These are phyloP conservation scores for Apiospora koreana DNA, from an alignment of 2,329 filamentous ascomycete species.

Conservation along the genomic window DNA sequence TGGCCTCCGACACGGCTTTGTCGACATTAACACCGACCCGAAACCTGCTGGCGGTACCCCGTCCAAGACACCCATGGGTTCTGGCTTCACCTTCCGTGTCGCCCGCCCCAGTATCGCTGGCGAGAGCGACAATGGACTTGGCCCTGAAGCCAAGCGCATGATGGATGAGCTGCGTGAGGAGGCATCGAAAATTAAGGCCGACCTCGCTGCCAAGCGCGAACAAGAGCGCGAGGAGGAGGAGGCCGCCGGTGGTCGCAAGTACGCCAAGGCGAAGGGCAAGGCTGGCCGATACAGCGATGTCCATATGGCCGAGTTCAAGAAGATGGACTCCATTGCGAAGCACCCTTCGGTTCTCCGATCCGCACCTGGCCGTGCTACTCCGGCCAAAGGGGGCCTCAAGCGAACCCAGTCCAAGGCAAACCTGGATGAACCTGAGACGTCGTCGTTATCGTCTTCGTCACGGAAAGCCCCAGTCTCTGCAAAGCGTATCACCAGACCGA, in stretches of 20 bases:
- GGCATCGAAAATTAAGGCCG: conserved; percentile 68
- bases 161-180: conserved; percentile 72
- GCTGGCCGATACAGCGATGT: conserved; percentile 78
- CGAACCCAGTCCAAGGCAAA: conserved; percentile 57
- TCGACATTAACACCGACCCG: conserved; percentile 65
- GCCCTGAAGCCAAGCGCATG: conserved; percentile 60
- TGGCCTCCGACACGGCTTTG: conserved; percentile 79
- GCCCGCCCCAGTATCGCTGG: conserved; percentile 40
- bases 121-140: conserved; percentile 51
- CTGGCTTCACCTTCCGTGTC: conserved; percentile 68
- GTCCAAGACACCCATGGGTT: conserved; percentile 56
- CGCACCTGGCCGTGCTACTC: conserved; percentile 54
- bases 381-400: conserved; percentile 42
- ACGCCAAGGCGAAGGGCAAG: conserved; percentile 79
- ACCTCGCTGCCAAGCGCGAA: conserved; percentile 64
- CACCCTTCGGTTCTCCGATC: conserved; percentile 79
- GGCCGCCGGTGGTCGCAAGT: conserved; percentile 59
- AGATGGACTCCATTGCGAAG: conserved; percentile 94
- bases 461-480: conserved; percentile 34
- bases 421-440: conserved; percentile 53
- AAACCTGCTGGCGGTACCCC: conserved; percentile 57
- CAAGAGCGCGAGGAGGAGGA: conserved; percentile 50
- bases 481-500: conserved; percentile 24
- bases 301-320: conserved; percentile 88
- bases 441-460: conserved; percentile 21